Evolutionary conservation across 345 rosid genomes (phyloP), one percentile per base, ranked within the genome.

Genomic region (Eutrema yunnanense): DNA sequence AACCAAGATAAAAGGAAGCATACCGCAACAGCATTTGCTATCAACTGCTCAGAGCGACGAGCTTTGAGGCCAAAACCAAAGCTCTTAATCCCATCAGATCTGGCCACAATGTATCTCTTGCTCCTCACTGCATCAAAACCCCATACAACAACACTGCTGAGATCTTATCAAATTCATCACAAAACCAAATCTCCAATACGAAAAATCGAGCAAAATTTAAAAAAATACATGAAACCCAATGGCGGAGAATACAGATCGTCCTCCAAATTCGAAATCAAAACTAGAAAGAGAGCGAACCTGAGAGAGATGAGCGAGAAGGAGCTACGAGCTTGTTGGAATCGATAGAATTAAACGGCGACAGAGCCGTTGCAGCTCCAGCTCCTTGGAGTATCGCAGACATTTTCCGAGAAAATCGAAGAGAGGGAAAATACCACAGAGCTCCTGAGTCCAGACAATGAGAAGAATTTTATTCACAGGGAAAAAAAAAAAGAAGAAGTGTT

Each of bases 11-110:
- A 7, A 6, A n/a, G 22, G 46, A 61, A 5, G 6, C 46, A 36
- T 53, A 89, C 97, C 29, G 93, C 89, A 72, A 92, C 90, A 69
- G 96, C 93, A 78, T 84, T 86, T 71, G 92, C 32, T 66, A 85
- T 81, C 83, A 82, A 77, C 2, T 72, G 72, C 19, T 84, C 74
- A 50, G 80, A 65, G 66, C 80, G 79, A 66, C 72, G 84, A 81
- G 42, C 71, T 9, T 47, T 74, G 11, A 77, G 40, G 46, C 65
- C 74, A 50, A 84, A 83, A 76, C 56, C 80, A 11, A 78, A 47
- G 48, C 69, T 80, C 52, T 72, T 13, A 13, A 65, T 80, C 52
- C 72, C 86, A 34, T 84, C 88, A 81, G 91, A 90, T 88, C 90
- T 78, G 53, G 85, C 87, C 13, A 81, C 83, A 42, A 73, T 46